These are phyloP conservation scores for Pestalotiopsis sp. DNA, from an alignment of 2,329 filamentous ascomycete species.

Conservation along the genomic window DNA sequence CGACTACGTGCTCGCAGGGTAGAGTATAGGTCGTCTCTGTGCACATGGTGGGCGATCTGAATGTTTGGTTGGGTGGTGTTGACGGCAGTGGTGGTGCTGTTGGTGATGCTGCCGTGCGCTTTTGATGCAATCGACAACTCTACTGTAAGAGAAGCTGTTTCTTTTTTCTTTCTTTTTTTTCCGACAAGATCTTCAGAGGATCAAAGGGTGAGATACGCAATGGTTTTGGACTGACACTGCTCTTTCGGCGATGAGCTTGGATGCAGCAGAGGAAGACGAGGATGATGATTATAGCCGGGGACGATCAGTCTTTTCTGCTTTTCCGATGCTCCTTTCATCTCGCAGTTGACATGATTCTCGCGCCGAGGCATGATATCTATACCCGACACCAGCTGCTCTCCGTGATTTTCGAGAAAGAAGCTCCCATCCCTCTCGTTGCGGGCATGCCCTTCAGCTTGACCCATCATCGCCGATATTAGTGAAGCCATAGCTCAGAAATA, in stretches of 20 bases:
- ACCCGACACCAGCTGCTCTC: not conserved
- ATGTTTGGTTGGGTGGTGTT: slow-evolving; percentile 4
- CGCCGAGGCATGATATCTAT: not conserved
- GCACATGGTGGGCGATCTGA: slow-evolving; percentile 43
- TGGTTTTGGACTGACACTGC: not conserved
- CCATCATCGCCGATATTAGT: slow-evolving; percentile 1
- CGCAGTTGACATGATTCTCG: not conserved
- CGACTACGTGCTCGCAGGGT: slow-evolving; percentile 53
- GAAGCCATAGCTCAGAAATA: slow-evolving; percentile 7
- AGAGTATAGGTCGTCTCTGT: slow-evolving; percentile 52
- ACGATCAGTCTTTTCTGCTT: not conserved
- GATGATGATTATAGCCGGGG: not conserved
- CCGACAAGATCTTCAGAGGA: not conserved
- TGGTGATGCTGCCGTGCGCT: not conserved
- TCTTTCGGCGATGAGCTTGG: not conserved
- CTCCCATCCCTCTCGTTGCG: not conserved
- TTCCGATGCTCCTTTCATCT: not conserved
- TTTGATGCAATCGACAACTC: not conserved
- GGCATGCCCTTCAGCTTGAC: not conserved
- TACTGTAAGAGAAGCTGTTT: not conserved
- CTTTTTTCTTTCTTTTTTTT: not conserved
- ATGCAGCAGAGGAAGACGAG: not conserved
- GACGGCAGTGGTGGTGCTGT: not conserved
- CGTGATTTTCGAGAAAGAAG: not conserved
- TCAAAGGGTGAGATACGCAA: not conserved